Conservation (phyloP, 2,329 filamentous ascomycete species). For the Claviceps digitariae region DNA sequence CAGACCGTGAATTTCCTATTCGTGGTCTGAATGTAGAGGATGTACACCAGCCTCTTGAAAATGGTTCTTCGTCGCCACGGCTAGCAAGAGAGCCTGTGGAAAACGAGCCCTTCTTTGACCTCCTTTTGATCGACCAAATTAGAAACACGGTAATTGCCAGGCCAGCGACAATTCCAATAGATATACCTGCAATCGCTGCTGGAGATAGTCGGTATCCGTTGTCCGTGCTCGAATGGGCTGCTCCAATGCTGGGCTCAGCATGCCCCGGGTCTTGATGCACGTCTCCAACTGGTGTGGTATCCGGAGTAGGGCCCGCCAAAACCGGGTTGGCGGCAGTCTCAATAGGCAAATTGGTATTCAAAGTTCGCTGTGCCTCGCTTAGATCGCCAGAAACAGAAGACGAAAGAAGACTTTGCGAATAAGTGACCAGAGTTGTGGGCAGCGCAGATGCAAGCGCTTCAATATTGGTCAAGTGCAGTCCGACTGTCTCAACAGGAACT, state of each 20-base stretch:
- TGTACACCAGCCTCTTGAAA: conserved; percentile 11
- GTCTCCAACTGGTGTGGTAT: not conserved
- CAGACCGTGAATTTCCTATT: conserved; percentile 6
- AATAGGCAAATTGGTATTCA: not conserved
- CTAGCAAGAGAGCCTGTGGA: conserved; percentile 10
- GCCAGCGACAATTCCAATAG: conserved; percentile 33
- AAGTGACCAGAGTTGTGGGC: not conserved
- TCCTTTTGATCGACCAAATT: conserved; percentile 35
- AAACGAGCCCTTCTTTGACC: conserved; percentile 12
- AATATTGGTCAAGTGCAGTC: not conserved
- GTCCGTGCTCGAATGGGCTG: not conserved
- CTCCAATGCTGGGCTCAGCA: not conserved
- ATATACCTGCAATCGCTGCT: conserved; percentile 34
- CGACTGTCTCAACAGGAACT: not conserved
- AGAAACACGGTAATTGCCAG: conserved; percentile 31
- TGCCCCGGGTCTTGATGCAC: not conserved
- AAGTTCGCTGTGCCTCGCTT: not conserved
- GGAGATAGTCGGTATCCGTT: conserved; percentile 7
- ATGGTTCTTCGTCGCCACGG: conserved; percentile 12
- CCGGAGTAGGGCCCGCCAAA: not conserved
- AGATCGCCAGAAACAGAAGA: not conserved
- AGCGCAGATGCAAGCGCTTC: not conserved
- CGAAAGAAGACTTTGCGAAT: not conserved
- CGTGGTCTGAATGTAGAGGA: not conserved
- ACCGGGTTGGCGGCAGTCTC: not conserved